Evolutionary conservation across 306 rosid genomes (phyloP).

Genomic region (Prunus persica): Prunus_persica_NCBIv2 NC_034012.1:5825001-5825500

Average conservation of each 20-base stretch:
- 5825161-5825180: slow-evolving; percentile 3
- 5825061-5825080: slow-evolving; percentile 25
- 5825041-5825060: slow-evolving; percentile 81
- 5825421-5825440: background rate
- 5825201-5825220: background rate
- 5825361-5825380: background rate
- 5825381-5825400: background rate
- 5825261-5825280: background rate
- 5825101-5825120: slow-evolving; percentile 7
- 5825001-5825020: slow-evolving; percentile 59
- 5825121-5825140: slow-evolving; percentile 8
- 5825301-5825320: background rate
- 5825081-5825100: slow-evolving; percentile 7
- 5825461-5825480: background rate
- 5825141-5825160: background rate
- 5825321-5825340: background rate
- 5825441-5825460: background rate
- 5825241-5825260: too few relatives aligned
- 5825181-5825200: background rate
- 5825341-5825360: background rate
- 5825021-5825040: slow-evolving; percentile 79
- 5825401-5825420: background rate
- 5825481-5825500: background rate
- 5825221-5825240: background rate
- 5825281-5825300: background rate